phyloP scores from a whole-genome alignment of 1,139 yeast species.

The Pichia sp. region DNA sequence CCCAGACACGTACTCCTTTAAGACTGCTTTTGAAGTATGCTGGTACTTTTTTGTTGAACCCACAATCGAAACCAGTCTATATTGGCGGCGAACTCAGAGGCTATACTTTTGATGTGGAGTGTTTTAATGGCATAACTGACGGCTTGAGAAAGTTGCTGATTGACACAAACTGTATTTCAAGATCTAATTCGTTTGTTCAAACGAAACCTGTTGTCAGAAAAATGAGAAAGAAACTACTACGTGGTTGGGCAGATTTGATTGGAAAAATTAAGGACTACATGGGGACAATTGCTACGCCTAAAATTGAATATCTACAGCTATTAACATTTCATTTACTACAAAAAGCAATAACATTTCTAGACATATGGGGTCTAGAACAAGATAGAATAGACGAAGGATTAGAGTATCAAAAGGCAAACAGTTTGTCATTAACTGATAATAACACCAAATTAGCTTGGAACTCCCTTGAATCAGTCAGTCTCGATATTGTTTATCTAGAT shows the following conservation, averaged over 20 bases:
- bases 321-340: conserved; percentile 72
- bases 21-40: conserved; percentile 66
- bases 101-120: conserved; percentile 38
- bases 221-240: conserved; percentile 72
- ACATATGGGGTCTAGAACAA: conserved; percentile 65
- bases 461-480: conserved; percentile 13
- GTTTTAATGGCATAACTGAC: conserved; percentile 62
- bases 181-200: conserved; percentile 75
- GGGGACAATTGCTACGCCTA: conserved; percentile 60
- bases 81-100: conserved; percentile 39
- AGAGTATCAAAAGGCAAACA: conserved; percentile 3
- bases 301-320: conserved; percentile 66
- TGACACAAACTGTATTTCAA: conserved; percentile 76
- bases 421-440: conserved; percentile 1
- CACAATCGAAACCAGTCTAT: conserved; percentile 45
- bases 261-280: conserved; percentile 80
- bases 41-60: conserved; percentile 70
- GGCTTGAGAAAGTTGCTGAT: conserved; percentile 78
- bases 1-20: conserved; percentile 45
- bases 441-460: conserved; percentile 5
- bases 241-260: conserved; percentile 89
- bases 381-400: conserved; percentile 20
- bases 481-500: conserved; percentile 33
- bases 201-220: conserved; percentile 65
- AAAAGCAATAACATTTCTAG: conserved; percentile 68